A percentile compares a stretch with the other conserved stretches of the same genome.
These are phyloP conservation scores for Crepidotus sp. DNA, from an alignment of 1,284 basidiomycete genomes.

Conservation along the genomic window DNA sequence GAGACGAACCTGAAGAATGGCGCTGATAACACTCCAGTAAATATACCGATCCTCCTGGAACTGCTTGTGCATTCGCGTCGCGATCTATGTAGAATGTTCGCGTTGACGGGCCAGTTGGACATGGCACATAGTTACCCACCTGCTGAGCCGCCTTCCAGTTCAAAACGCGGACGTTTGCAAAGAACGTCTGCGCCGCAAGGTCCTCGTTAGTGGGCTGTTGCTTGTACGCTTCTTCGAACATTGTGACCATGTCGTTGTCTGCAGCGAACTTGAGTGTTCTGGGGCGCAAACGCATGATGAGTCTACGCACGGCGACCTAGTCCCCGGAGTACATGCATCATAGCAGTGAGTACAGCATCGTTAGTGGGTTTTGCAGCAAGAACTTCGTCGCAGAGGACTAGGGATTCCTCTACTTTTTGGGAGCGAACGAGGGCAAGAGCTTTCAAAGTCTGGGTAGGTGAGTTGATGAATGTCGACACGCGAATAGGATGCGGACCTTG, in stretches of 20 bases:
- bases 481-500: constrained; percentile 40
- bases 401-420: constrained; percentile 75
- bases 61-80: constrained; percentile 70
- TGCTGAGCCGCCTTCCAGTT: constrained; percentile 79
- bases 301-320: constrained; percentile 60
- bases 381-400: constrained; percentile 72
- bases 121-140: constrained; percentile 33
- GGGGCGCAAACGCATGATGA: constrained; percentile 15
- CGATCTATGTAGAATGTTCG: constrained; percentile 36
- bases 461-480: constrained; percentile 9
- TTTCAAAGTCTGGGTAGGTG: constrained; percentile 61
- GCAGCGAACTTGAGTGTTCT: constrained; percentile 8
- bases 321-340: constrained; percentile 71
- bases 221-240: constrained; percentile 77
- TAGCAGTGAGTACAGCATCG: constrained; percentile 63
- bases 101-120: constrained; percentile 10
- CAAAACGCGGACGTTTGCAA: constrained; percentile 66
- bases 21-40: constrained; percentile 76
- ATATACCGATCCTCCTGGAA: constrained; percentile 73
- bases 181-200: constrained; percentile 73
- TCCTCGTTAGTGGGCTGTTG: constrained; percentile 73
- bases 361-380: constrained; percentile 59
- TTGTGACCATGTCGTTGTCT: constrained; percentile 70
- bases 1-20: constrained; percentile 61
- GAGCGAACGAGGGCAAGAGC: constrained; percentile 72